Conservation (phyloP, 345 rosid genomes). For the Balakata baccata region DNA sequence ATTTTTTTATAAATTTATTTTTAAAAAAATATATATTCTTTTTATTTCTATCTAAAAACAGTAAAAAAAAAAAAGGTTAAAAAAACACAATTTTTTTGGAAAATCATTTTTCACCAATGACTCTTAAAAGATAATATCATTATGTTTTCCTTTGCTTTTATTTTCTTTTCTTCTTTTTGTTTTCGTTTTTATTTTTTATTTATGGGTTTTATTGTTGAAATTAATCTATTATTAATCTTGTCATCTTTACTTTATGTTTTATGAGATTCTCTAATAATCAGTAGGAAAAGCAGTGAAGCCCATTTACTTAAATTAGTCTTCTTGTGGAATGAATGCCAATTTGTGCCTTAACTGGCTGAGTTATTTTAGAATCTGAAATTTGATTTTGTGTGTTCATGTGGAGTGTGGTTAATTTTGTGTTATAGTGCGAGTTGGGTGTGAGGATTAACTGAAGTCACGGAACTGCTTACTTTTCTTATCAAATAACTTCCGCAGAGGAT, state of each 20-base stretch:
- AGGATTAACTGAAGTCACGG: neutral
- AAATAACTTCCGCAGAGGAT: neutral
- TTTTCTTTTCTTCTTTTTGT: no score
- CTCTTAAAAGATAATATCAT: neutral
- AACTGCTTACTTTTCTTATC: neutral
- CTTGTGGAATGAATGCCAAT: neutral
- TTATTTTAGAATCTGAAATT: neutral
- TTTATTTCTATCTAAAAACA: no score
- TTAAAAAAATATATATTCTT: no score
- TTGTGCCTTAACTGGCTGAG: neutral
- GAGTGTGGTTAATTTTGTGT: neutral
- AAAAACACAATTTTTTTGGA: no score
- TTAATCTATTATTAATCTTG: neutral
- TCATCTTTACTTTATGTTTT: neutral
- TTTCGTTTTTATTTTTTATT: no score
- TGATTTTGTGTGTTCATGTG: neutral
- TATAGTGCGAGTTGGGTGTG: neutral
- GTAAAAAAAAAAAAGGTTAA: no score
- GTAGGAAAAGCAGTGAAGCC: no score
- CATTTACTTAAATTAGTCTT: neutral
- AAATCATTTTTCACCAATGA: no score
- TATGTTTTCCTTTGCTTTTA: neutral
- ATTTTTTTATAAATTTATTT: no score
- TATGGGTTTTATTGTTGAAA: neutral
- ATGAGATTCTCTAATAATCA: neutral